phyloP scores from a whole-genome alignment of 768 basidiomycete genomes.

The Roridomyces roridus region DNA sequence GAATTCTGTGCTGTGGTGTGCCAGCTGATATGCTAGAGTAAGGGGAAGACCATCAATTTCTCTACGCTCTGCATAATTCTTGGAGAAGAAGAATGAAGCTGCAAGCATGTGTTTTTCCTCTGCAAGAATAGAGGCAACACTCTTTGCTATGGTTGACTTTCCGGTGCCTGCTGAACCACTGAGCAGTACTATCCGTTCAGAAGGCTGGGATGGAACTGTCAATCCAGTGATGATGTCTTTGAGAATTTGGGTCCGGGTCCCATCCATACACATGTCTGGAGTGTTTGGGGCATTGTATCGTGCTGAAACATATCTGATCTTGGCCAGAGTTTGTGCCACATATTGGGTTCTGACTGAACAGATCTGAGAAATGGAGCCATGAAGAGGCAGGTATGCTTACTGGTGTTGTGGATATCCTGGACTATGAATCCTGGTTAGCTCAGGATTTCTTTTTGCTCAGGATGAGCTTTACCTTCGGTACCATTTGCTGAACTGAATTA shows the following conservation, averaged over 20 bases:
- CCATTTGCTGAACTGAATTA: background rate
- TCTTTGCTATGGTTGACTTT: constrained; percentile 14
- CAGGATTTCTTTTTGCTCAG: too few species aligned
- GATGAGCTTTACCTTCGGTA: too few species aligned
- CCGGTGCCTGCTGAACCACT: too few species aligned
- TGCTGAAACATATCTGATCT: background rate
- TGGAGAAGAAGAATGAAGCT: constrained; percentile 15
- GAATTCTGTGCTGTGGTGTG: background rate
- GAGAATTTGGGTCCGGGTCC: constrained; percentile 4
- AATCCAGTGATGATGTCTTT: background rate
- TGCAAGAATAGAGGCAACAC: background rate
- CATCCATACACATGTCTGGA: background rate
- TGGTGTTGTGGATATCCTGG: background rate
- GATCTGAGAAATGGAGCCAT: background rate
- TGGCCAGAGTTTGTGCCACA: background rate
- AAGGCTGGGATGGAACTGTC: background rate
- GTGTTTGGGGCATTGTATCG: too few species aligned
- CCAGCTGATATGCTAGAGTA: constrained; percentile 3
- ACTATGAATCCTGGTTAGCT: too few species aligned
- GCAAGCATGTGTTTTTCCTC: background rate
- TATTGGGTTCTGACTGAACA: background rate
- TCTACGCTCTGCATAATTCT: background rate
- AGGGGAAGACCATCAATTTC: background rate
- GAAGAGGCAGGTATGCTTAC: background rate
- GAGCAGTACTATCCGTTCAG: constrained; percentile 1